Evolutionary conservation across 2,329 filamentous ascomycete species (phyloP).

Genomic region (Fusarium verrucosum): DNA sequence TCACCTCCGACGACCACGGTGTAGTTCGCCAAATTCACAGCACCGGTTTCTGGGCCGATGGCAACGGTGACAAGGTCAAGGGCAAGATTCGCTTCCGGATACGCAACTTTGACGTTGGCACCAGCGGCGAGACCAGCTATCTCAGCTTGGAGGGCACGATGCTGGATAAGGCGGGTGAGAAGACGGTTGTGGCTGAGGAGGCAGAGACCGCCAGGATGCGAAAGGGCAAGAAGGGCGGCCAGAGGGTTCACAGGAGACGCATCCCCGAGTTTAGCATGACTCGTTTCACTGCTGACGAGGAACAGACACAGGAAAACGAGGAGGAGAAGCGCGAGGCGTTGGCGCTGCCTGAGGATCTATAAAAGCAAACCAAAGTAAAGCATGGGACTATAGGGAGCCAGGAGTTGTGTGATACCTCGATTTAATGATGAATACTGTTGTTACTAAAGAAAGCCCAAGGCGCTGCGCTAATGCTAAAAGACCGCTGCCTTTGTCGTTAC

Average conservation of each 20-base stretch:
- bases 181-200: constrained; percentile 57
- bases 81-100: constrained; percentile 81
- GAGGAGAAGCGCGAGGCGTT: constrained; percentile 38
- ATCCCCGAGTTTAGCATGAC: constrained; percentile 67
- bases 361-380: constrained; percentile 30
- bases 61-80: constrained; percentile 72
- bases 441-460: constrained; percentile 26
- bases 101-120: constrained; percentile 82
- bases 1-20: constrained; percentile 60
- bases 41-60: constrained; percentile 80
- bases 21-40: constrained; percentile 63
- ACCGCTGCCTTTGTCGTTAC: constrained; percentile 11
- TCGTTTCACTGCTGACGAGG: constrained; percentile 60
- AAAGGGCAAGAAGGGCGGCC: constrained; percentile 49
- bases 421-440: constrained; percentile 43
- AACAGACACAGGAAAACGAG: constrained; percentile 44
- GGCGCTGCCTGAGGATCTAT: constrained; percentile 40
- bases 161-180: constrained; percentile 74
- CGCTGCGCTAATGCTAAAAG: constrained; percentile 30
- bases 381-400: constrained; percentile 40
- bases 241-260: constrained; percentile 47
- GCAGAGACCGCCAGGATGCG: constrained; percentile 54
- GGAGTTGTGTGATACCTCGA: constrained; percentile 47
- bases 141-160: constrained; percentile 90
- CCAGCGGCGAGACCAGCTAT: constrained; percentile 79